Evolutionary conservation across 1,139 yeast genomes (phyloP).

Genomic region (Hemisphaericaspora xylofermentans): DNA sequence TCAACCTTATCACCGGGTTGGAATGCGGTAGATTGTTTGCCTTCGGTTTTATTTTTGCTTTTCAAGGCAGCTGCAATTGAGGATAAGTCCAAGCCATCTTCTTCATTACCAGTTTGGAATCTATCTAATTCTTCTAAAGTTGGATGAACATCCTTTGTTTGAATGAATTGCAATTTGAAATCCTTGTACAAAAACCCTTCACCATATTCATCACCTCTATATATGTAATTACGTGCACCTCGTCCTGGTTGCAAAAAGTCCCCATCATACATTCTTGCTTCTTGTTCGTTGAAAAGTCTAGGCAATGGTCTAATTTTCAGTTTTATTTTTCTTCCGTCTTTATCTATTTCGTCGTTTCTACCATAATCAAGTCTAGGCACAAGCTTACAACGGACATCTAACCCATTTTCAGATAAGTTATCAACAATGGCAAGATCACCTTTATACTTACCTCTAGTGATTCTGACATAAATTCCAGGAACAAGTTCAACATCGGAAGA

Average conservation of each 20-base stretch:
- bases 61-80: conserved; percentile 83
- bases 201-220: conserved; percentile 83
- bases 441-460: conserved; percentile 87
- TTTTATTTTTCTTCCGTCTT: conserved; percentile 52
- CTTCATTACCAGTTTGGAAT: conserved; percentile 70
- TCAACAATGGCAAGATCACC: conserved; percentile 94
- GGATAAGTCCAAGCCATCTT: conserved; percentile 75
- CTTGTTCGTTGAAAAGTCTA: conserved; percentile 77
- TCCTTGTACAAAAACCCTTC: conserved; percentile 88
- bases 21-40: conserved; percentile 48
- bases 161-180: conserved; percentile 77
- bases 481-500: conserved; percentile 83
- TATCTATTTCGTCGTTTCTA: conserved; percentile 57
- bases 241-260: conserved; percentile 68
- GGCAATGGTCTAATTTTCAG: conserved; percentile 77
- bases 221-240: conserved; percentile 71
- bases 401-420: conserved; percentile 88
- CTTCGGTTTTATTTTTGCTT: conserved; percentile 42
- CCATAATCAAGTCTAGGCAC: conserved; percentile 95
- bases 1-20: conserved; percentile 96
- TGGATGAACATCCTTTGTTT: conserved; percentile 84
- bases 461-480: conserved; percentile 90
- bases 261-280: conserved; percentile 53
- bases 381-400: conserved; percentile 87
- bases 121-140: conserved; percentile 83